A percentile compares a stretch with the other conserved stretches of the same genome.
phyloP scores from a whole-genome alignment of 2,329 filamentous ascomycete species.

The Fulvia fulva region DNA sequence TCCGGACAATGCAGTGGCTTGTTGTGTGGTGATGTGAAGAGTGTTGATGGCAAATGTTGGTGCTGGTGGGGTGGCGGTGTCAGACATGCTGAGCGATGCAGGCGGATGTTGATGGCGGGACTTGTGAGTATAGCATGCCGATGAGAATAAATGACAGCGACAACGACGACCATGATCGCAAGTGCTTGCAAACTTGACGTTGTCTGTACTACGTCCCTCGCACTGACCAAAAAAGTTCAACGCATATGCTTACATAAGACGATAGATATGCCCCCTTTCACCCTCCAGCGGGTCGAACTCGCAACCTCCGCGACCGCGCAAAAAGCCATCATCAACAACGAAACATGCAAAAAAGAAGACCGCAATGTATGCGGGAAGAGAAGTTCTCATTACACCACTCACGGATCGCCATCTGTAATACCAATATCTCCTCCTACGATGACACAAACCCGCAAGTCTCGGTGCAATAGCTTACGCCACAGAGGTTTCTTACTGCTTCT shows the following conservation, averaged over 20 bases:
- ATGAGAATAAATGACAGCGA: not conserved
- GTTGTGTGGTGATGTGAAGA: slow-evolving; percentile 16
- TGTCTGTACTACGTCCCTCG: too few species aligned
- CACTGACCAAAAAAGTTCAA: not conserved
- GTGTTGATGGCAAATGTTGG: not conserved
- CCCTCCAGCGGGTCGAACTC: not conserved
- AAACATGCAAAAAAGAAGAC: not conserved
- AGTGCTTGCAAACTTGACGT: too few species aligned
- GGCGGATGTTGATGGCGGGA: not conserved
- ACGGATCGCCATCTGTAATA: not conserved
- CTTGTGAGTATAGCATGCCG: not conserved
- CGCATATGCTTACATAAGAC: not conserved
- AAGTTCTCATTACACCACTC: not conserved
- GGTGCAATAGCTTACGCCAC: not conserved
- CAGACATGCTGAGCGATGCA: not conserved
- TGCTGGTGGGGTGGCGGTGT: not conserved
- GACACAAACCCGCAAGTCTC: not conserved
- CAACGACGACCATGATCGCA: not conserved
- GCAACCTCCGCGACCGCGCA: not conserved
- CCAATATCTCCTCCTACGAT: too few species aligned
- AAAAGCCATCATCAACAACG: too few species aligned
- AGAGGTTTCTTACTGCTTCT: not conserved
- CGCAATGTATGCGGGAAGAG: not conserved
- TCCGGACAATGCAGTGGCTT: slow-evolving; percentile 9
- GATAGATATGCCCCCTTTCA: not conserved